Evolutionary conservation across 768 basidiomycete species (phyloP).

Genomic region (Pleurotus platypus): DNA sequence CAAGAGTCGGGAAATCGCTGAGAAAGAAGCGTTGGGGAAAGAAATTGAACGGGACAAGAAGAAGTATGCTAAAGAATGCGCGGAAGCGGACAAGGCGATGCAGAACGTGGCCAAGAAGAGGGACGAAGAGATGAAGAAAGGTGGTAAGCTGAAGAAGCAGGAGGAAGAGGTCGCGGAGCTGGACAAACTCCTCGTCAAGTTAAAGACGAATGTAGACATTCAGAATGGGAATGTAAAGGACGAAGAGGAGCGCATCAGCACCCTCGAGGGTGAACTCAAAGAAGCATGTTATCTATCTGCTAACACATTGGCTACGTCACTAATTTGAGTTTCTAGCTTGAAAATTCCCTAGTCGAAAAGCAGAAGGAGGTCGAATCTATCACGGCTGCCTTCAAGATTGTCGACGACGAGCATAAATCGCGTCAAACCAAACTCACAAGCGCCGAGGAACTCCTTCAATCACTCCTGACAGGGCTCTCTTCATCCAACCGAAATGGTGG

Average conservation of each 20-base stretch:
- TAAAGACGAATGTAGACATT: constrained; percentile 83
- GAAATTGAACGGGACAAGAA: constrained; percentile 43
- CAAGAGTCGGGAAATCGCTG: constrained; percentile 54
- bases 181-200: constrained; percentile 78
- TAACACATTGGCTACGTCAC: background rate
- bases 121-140: constrained; percentile 88
- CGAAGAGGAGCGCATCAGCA: constrained; percentile 60
- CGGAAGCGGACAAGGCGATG: constrained; percentile 65
- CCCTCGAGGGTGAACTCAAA: constrained; percentile 50
- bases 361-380: constrained; percentile 53
- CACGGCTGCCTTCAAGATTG: constrained; percentile 47
- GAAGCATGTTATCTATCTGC: constrained; percentile 42
- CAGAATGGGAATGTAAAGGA: constrained; percentile 72
- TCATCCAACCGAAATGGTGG: constrained; percentile 61
- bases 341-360: constrained; percentile 55
- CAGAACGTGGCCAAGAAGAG: constrained; percentile 67
- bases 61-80: constrained; percentile 48
- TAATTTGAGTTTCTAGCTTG: constrained; percentile 39
- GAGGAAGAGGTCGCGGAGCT: constrained; percentile 76
- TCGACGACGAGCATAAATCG: constrained; percentile 68
- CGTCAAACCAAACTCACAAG: constrained; percentile 60
- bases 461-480: constrained; percentile 88
- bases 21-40: constrained; percentile 46
- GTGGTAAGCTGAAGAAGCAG: constrained; percentile 85
- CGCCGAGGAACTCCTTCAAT: constrained; percentile 92